Evolutionary conservation across 139 green algal genomes (phyloP).

Genomic region (Chlamydomonas incerta): DNA sequence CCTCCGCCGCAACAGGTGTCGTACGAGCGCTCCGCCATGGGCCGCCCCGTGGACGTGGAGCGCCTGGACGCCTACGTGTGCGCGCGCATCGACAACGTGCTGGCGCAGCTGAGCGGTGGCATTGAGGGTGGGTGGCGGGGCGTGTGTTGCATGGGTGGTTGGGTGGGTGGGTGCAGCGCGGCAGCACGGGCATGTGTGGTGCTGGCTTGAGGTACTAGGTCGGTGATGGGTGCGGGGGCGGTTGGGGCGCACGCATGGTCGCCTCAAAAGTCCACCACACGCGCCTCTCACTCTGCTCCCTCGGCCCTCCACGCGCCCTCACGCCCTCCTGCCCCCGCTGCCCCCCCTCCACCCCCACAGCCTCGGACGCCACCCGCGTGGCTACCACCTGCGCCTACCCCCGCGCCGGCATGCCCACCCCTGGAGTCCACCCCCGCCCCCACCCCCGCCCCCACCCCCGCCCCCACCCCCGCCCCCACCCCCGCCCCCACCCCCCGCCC

Average conservation of each 20-base stretch:
- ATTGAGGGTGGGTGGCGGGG: not conserved
- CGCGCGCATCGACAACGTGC: not conserved
- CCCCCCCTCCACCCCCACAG: not conserved
- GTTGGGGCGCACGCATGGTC: too few relatives aligned
- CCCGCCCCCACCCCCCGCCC: not conserved
- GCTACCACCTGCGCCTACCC: not conserved
- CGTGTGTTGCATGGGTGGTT: too few relatives aligned
- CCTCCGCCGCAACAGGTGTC: not conserved
- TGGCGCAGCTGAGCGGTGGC: not conserved
- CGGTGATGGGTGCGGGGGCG: too few relatives aligned
- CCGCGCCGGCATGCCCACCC: not conserved
- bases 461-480: not conserved
- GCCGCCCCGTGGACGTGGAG: not conserved
- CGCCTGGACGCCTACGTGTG: slow-evolving; percentile 23
- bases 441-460: not conserved
- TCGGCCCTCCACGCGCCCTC: too few relatives aligned
- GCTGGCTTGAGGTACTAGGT: not conserved
- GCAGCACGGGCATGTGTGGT: not conserved
- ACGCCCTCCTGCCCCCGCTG: too few relatives aligned
- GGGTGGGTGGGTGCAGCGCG: too few relatives aligned
- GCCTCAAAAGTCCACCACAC: not conserved
- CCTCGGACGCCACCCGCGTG: not conserved
- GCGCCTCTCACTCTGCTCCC: too few relatives aligned
- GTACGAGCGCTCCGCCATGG: not conserved
- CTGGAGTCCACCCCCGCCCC: too few relatives aligned